Evolutionary conservation across 345 rosid genomes (phyloP), one percentile per base, ranked within the genome.

Genomic region (Eucalyptus erythrocorys): DNA sequence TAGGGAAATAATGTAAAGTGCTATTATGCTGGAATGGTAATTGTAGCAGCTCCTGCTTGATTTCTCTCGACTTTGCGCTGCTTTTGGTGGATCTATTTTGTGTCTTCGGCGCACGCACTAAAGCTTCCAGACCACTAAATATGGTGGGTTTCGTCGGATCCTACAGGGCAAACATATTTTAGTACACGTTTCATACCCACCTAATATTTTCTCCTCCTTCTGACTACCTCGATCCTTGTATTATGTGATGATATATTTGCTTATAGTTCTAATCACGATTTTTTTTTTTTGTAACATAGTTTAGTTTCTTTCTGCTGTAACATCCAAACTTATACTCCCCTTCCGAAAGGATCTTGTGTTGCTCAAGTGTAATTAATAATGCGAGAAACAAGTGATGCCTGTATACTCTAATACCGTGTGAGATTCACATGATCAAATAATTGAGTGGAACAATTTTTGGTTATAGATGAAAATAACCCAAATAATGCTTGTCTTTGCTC

Each of bases 331-430:
- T 14, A n/a, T 15, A 7, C 8, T 64, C 3, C 21, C 21, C 21
- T 64, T n/a, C 19, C 2, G 2, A 64, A 13, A 4, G 21, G 10
- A 15, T n/a, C 40, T 1, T 14, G 76, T 8, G 10, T 64, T 14
- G 40, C 40, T 34, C 24, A 34, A 4, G 24, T 34, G 24, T 16
- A 68, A 37, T 34, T 5, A 71, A 34, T 5, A 71, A 17, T 0
- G 13, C 34, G 45, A 71, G 43, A 71, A 71, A 71, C 1, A 1
- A 8, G 12, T 8, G 4, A 4, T 32, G 2, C 2, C 3, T 17
- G 0, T 51, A 51, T 21, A 21, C 57, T 51, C 26, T 1, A 9
- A 3, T 10, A 21, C 3, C 0, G 1, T 6, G 3, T 37, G 27
- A 71, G 14, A 14, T 71, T 4, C 14, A 5, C 13, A 0, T 19